Percentiles rank a stretch among this genome's conserved stretches.
Evolutionary conservation across 371 early-diverging fungal species (phyloP).

Genomic region (Apophysomyces sp.): DNA sequence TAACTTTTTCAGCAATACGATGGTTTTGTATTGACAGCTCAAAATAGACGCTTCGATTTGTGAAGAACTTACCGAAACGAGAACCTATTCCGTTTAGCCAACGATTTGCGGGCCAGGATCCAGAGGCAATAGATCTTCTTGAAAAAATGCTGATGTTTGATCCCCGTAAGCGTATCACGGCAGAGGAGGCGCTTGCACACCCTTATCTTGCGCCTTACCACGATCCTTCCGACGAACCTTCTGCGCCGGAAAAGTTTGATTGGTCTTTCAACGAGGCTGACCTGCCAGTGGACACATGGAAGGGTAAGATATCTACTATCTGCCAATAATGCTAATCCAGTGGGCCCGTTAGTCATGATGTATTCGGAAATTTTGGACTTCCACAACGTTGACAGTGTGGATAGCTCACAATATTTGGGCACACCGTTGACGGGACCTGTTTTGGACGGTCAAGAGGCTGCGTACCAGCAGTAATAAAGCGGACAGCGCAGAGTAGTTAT

Average conservation of each 20-base stretch:
- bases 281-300: conserved; percentile 87
- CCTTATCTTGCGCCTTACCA: conserved; percentile 91
- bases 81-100: conserved; percentile 78
- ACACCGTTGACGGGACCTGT: conserved; percentile 44
- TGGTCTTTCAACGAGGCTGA: conserved; percentile 96
- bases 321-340: not conserved
- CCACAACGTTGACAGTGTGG: conserved; percentile 56
- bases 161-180: conserved; percentile 89
- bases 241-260: conserved; percentile 81
- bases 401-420: conserved; percentile 43
- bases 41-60: conserved; percentile 85
- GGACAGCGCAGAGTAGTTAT: not conserved
- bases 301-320: conserved; percentile 47
- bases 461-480: conserved; percentile 20
- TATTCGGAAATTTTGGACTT: conserved; percentile 71
- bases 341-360: conserved; percentile 56
- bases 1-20: conserved; percentile 24
- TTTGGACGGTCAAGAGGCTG: conserved; percentile 31
- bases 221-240: conserved; percentile 92
- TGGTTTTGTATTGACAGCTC: not conserved
- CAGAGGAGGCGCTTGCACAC: conserved; percentile 84
- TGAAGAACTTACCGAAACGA: conserved; percentile 82
- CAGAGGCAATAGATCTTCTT: conserved; percentile 84
- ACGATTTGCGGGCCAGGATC: conserved; percentile 49
- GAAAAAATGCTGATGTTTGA: conserved; percentile 92